Evolutionary conservation across 2,329 filamentous ascomycete genomes (phyloP).

Genomic region (Paraphoma sp.): DNA sequence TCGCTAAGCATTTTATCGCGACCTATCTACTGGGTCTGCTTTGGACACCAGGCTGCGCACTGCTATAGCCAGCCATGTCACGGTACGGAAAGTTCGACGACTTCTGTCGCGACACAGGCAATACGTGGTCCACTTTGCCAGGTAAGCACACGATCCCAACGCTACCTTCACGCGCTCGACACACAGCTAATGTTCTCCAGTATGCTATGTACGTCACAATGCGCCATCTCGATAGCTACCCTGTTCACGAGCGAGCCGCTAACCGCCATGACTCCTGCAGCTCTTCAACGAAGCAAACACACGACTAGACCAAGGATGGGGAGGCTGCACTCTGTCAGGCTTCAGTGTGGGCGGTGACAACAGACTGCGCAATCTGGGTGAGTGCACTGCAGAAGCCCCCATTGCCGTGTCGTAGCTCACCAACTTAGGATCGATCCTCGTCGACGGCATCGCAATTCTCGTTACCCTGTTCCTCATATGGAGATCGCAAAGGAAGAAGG

Average conservation of each 20-base stretch:
- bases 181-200: constrained; percentile 37
- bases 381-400: constrained; percentile 39
- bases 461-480: constrained; percentile 72
- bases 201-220: constrained; percentile 56
- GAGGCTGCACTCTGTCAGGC: constrained; percentile 76
- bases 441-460: constrained; percentile 79
- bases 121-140: constrained; percentile 48
- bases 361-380: constrained; percentile 83
- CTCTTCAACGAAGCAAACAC: constrained; percentile 67
- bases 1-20: constrained; percentile 7
- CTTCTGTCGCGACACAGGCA: constrained; percentile 59
- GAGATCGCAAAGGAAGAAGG: constrained; percentile 86
- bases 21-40: constrained; percentile 18
- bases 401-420: constrained; percentile 32
- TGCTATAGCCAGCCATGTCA: constrained; percentile 36
- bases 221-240: constrained; percentile 9
- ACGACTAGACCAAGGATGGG: constrained; percentile 66
- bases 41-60: constrained; percentile 33
- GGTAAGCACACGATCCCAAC: constrained; percentile 31
- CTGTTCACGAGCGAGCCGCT: constrained; percentile 27
- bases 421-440: constrained; percentile 78
- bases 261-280: constrained; percentile 51
- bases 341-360: constrained; percentile 72
- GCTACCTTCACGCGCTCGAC: constrained; percentile 12
- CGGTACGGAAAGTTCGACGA: constrained; percentile 50